These are phyloP conservation scores for Puccinia novopanici DNA, from an alignment of 1,284 basidiomycete genomes.

Conservation along the genomic window DNA sequence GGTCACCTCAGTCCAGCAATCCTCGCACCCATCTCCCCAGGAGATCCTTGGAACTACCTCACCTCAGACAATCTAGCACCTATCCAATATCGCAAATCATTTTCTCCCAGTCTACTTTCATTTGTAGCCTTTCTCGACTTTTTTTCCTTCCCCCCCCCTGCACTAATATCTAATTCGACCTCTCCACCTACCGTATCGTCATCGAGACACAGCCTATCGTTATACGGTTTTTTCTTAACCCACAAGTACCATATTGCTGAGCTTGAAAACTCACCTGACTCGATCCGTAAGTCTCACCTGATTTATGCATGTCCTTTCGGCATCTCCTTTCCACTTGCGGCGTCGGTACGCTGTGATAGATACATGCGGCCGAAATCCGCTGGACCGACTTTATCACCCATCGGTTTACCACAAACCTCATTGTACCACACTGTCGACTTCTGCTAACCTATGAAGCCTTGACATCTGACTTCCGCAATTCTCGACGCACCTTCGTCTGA, in stretches of 20 bases:
- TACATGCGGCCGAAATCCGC: background rate
- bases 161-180: background rate
- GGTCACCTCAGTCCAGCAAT: background rate
- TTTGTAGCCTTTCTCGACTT: background rate
- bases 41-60: slow-evolving; percentile 12
- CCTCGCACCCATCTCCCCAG: slow-evolving; percentile 7
- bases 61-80: slow-evolving; percentile 1
- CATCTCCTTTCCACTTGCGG: background rate
- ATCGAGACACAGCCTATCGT: background rate
- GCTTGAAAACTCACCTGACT: background rate
- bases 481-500: background rate
- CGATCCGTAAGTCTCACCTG: slow-evolving; percentile 10
- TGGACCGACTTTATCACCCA: background rate
- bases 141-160: background rate
- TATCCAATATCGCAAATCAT: slow-evolving; percentile 11
- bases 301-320: background rate
- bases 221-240: background rate
- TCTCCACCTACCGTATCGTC: no score
- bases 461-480: background rate
- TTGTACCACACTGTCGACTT: background rate
- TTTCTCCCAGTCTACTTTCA: background rate
- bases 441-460: background rate
- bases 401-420: background rate
- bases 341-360: background rate
- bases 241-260: background rate